Evolutionary conservation across 345 rosid species (phyloP).

Genomic region (Salix suchowensis): DNA sequence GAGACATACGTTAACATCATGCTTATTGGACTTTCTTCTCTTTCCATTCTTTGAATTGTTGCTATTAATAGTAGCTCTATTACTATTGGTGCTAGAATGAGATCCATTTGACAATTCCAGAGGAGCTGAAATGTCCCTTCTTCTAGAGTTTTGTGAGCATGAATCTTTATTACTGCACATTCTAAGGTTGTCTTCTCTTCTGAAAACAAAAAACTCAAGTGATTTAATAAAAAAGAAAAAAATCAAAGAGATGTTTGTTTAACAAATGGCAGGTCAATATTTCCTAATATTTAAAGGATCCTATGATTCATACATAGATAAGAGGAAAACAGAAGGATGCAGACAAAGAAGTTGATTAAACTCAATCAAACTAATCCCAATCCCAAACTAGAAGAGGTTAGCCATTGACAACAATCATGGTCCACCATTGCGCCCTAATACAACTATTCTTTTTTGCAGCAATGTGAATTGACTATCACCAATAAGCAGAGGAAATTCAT

Average conservation of each 20-base stretch:
- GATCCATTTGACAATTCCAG: conserved; percentile 1
- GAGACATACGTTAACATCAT: conserved; percentile 20
- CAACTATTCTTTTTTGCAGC: neutral
- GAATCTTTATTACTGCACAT: neutral
- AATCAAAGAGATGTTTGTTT: neutral
- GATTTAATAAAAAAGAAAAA: neutral
- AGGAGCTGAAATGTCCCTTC: conserved; percentile 20
- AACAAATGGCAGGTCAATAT: neutral
- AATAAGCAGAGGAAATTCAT: neutral
- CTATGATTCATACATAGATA: neutral
- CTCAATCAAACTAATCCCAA: neutral
- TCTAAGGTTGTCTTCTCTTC: conserved; percentile 4
- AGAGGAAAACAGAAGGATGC: neutral
- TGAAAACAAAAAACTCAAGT: neutral
- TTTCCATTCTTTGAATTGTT: conserved; percentile 19
- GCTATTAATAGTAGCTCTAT: neutral
- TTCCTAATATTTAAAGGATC: neutral
- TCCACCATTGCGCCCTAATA: neutral
- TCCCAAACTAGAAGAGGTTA: neutral
- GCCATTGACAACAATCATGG: neutral
- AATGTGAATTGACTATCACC: neutral
- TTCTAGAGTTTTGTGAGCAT: conserved; percentile 8
- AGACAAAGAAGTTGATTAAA: neutral
- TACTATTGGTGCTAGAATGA: conserved; percentile 2
- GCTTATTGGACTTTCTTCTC: conserved; percentile 18